Conservation (phyloP, 1,284 basidiomycete species). For the Microbotryomycetes sp. region DNA sequence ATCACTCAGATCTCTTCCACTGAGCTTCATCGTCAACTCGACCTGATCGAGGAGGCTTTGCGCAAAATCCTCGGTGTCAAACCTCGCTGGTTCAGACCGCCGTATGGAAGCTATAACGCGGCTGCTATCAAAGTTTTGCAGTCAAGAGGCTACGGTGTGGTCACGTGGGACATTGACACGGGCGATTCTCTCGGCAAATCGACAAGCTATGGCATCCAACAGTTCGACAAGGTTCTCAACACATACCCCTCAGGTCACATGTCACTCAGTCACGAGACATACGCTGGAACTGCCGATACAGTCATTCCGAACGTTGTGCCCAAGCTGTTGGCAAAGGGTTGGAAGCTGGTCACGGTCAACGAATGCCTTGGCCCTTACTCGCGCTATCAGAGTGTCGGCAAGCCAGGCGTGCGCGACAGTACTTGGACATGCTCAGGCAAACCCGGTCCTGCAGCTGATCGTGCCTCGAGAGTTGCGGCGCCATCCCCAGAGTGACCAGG, state of each 20-base stretch:
- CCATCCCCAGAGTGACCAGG: background rate
- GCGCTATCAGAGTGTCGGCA: constrained; percentile 29
- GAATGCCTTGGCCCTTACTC: constrained; percentile 30
- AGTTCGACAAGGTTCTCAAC: constrained; percentile 14
- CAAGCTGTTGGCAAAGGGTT: constrained; percentile 5
- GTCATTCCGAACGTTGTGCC: constrained; percentile 26
- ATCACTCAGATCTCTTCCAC: constrained; percentile 27
- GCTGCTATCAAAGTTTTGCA: constrained; percentile 27
- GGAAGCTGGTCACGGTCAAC: constrained; percentile 24
- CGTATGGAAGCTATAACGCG: constrained; percentile 30
- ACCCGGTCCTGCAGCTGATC: background rate
- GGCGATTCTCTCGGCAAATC: constrained; percentile 22
- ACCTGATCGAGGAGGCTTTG: constrained; percentile 29
- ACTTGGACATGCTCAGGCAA: constrained; percentile 23
- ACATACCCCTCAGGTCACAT: constrained; percentile 11
- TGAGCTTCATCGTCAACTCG: constrained; percentile 31
- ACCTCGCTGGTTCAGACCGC: constrained; percentile 34
- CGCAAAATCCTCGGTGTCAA: constrained; percentile 37
- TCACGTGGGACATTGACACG: constrained; percentile 33
- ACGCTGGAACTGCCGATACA: constrained; percentile 15
- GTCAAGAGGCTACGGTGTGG: constrained; percentile 32
- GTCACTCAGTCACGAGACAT: constrained; percentile 30
- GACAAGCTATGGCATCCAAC: constrained; percentile 1
- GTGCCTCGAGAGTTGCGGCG: background rate
- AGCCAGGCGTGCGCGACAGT: constrained; percentile 22